Evolutionary conservation across 768 basidiomycete genomes (phyloP), one percentile per base, ranked within the genome.

Genomic region (Auricularia auricula-judae): DNA sequence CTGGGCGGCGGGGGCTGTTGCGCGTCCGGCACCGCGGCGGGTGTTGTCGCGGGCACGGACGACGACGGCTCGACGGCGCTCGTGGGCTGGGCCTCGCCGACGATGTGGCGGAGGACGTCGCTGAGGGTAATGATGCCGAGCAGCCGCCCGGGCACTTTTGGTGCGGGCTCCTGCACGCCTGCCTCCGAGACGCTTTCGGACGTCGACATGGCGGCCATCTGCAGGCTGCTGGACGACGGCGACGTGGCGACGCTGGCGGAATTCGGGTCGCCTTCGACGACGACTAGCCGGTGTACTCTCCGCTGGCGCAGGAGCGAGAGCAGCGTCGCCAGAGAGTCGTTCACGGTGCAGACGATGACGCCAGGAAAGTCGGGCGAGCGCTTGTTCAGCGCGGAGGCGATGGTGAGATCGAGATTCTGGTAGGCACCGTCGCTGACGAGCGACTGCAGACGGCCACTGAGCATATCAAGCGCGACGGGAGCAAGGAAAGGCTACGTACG

Each of bases 291-390:
- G 73, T 99, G 97, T 14, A 97, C 92, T 36, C 97, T 81, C 35
- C 94, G 86, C 74, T 94, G 91, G 76, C 92, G 93, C 72, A 98
- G 91, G 23, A 97, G 84, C 69, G 91, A 86, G 60, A 99, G 82
- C 5, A 98, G 83, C 1, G 92, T 93, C 3, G 89, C 90, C 34
- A 99, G 80, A 0, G 95, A 95, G 72, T 98, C 96, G 2, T 86
- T 83, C 1, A 93, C 91, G 0, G 91, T 93, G 73, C 97, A 98
- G 21, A 96, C 90, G 63, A 98, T 92, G 5, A 98, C 95, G 14
- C 97, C 97, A 7, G 93, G 91, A 73, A 99, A 99, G 75, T 98
- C 96, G 7, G 91, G 83, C 14, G 93, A 89, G 16, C 97, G 89
- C 72, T 95, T 91, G 67, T 86, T 87, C 61, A 99, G 82, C 1